phyloP scores from a whole-genome alignment of 495 filamentous ascomycete genomes.

The Penicillium parvum region DNA sequence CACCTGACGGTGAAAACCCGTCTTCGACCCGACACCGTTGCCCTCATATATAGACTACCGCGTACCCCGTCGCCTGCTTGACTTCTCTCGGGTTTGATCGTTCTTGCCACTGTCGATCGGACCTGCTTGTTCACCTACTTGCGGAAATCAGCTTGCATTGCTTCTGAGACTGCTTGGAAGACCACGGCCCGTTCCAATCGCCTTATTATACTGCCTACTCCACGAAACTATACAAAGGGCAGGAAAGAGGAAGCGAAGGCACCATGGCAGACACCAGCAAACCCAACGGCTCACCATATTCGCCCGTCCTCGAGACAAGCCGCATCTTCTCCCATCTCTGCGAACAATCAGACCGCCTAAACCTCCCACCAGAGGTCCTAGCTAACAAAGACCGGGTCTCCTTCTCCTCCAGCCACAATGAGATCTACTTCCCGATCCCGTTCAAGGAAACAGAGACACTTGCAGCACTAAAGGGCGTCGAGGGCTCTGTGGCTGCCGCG shows the following conservation, averaged over 20 bases:
- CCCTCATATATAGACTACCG: slow-evolving; percentile 15
- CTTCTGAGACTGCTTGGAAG: neutral
- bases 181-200: no score
- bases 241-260: neutral
- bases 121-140: neutral
- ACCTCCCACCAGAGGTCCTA: slow-evolving; percentile 33
- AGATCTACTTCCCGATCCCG: slow-evolving; percentile 57
- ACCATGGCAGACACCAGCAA: slow-evolving; percentile 14
- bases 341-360: slow-evolving; percentile 35
- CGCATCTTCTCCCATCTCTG: slow-evolving; percentile 42
- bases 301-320: slow-evolving; percentile 38
- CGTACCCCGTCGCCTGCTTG: no score
- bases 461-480: slow-evolving; percentile 64
- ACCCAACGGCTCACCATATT: slow-evolving; percentile 25
- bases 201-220: neutral
- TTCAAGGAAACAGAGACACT: slow-evolving; percentile 67
- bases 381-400: slow-evolving; percentile 35
- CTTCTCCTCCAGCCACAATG: slow-evolving; percentile 38
- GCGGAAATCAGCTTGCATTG: no score
- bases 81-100: no score
- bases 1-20: slow-evolving; percentile 17
- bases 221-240: neutral
- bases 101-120: slow-evolving; percentile 7
- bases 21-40: neutral
- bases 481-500: slow-evolving; percentile 61